phyloP scores from a whole-genome alignment of 2,329 filamentous ascomycete genomes.

The Aspergillus pseudotamarii region DNA sequence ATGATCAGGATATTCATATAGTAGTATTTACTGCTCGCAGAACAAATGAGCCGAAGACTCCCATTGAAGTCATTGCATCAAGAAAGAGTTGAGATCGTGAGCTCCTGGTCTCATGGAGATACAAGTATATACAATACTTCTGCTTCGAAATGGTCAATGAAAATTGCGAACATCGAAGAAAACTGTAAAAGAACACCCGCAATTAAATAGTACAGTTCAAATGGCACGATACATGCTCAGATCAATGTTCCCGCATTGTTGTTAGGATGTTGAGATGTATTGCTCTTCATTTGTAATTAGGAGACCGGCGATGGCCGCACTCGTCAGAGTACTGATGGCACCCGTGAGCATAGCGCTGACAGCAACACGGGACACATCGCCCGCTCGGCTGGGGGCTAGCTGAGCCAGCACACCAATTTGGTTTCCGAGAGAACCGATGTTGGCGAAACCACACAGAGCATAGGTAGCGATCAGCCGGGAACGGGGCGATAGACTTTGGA shows the following conservation, averaged over 20 bases:
- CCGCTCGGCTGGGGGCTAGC: constrained; percentile 72
- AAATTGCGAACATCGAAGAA: not conserved
- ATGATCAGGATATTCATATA: not conserved
- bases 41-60: not conserved
- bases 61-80: not conserved
- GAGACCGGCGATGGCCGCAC: constrained; percentile 76
- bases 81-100: not conserved
- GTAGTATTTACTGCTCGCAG: constrained; percentile 1
- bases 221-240: not conserved
- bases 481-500: constrained; percentile 65
- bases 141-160: not conserved
- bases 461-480: constrained; percentile 84
- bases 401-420: constrained; percentile 87
- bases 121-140: not conserved
- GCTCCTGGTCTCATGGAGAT: not conserved
- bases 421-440: constrained; percentile 83
- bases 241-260: not conserved
- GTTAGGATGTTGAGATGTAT: constrained; percentile 11
- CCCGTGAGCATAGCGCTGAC: constrained; percentile 77
- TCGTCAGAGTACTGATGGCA: constrained; percentile 76
- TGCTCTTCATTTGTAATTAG: constrained; percentile 61
- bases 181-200: not conserved
- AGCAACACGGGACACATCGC: constrained; percentile 75
- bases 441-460: constrained; percentile 79
- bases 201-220: not conserved